Evolutionary conservation across 495 filamentous ascomycete genomes (phyloP), one percentile per base, ranked within the genome.

Genomic region (Aspergillus asperescens): DNA sequence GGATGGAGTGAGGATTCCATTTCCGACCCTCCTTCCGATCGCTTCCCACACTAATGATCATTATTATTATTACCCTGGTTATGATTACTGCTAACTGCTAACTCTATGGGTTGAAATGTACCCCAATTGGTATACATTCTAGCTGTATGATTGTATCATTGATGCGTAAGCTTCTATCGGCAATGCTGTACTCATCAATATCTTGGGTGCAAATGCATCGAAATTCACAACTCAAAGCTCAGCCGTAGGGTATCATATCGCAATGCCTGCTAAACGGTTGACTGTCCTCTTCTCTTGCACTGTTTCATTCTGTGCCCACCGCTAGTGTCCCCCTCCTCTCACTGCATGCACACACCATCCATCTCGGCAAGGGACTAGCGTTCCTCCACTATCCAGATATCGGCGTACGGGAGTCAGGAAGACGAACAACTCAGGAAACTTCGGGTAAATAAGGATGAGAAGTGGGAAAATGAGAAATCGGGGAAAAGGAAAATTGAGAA

Each of bases 241-340:
- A 66, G 68, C 68, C 66, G 68, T 74, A 72, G 71, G 71, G 71
- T 74, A 74, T 74, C 71, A 74, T 71, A 71, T 71, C 68, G 65
- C 71, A 73, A 74, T 70, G 71, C 71, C 71, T 71, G 71, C 69
- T 74, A 71, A 74, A 70, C 62, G 62, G 64, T 62, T 62, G 67
- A 74, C 71, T 70, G 69, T 63, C 66, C 68, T 70, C 67, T 65
- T 64, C 68, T 70, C 67, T 65, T 64, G 35, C 20, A 32, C 28
- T 18, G 35, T 15, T 16, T 23, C 35, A 39, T 32, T 37, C 50
- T 44, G 44, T 52, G 24, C 40, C 50, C 50, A 20, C 44, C 48
- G 18, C 16, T 31, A 23, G 38, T 27, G 37, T 28, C 42, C 44
- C 41, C n/a, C n/a, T n/a, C n/a, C 7, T 35, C 32, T 35, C 13